phyloP scores from a whole-genome alignment of 2,329 filamentous ascomycete species.

The Rhinocladiella mackenziei region DNA sequence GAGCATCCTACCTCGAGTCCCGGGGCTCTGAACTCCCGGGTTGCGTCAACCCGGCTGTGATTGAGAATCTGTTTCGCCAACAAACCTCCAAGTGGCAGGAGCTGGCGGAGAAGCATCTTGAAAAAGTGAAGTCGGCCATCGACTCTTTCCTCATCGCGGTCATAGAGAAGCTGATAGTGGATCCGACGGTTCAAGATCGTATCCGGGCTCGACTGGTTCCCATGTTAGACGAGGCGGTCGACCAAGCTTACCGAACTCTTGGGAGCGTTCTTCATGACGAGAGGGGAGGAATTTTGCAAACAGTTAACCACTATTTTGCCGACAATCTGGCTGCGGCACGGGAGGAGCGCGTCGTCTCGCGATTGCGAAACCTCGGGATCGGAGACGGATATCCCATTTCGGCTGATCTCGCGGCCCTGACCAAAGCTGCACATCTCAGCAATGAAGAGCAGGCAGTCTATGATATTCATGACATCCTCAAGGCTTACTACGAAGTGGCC shows the following conservation, averaged over 20 bases:
- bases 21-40: conserved; percentile 54
- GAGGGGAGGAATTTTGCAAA: conserved; percentile 43
- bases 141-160: conserved; percentile 51
- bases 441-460: conserved; percentile 42
- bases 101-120: conserved; percentile 1
- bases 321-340: conserved; percentile 36
- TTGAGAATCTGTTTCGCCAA: conserved; percentile 6
- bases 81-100: conserved; percentile 7
- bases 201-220: conserved; percentile 1
- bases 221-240: conserved; percentile 1
- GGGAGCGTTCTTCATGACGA: conserved; percentile 53
- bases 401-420: neutral
- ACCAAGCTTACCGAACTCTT: conserved; percentile 47
- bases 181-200: conserved; percentile 5
- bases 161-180: conserved; percentile 32
- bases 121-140: conserved; percentile 49
- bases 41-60: conserved; percentile 30
- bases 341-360: conserved; percentile 3
- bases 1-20: conserved; percentile 41
- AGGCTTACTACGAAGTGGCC: conserved; percentile 60
- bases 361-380: conserved; percentile 2
- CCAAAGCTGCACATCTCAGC: conserved; percentile 27
- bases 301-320: conserved; percentile 53
- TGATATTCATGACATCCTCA: conserved; percentile 58
- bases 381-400: neutral